Evolutionary conservation across 306 rosid species (phyloP), one percentile per base, ranked within the genome.

Genomic region (Mucuna pruriens): DNA sequence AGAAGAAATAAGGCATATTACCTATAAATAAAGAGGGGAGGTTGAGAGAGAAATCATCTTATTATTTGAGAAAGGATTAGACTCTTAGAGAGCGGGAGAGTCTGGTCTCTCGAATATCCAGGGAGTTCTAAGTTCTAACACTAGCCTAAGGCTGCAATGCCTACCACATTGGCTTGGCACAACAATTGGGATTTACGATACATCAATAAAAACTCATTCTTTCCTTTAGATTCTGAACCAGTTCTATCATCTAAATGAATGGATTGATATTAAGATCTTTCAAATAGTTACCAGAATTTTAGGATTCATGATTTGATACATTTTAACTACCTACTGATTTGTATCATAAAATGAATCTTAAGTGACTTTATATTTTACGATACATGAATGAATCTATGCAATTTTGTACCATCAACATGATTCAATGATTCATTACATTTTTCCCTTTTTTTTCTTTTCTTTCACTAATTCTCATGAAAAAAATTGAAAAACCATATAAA

Each of bases 201-300:
- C 44, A 33, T 16, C 12, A 33, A 62, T 0, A 31, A 7, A 62
- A 62, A 7, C 7, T 62, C 44, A 7, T 62, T 13, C 8, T 31
- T 26, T 31, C 6, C 22, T 16, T 62, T 5, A 62, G 69, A 29
- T 62, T 62, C 69, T 31, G 13, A 62, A 33, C 44, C 5, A 3
- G 12, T 5, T 62, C 44, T 15, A 62, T 62, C 69, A 31, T 64
- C 66, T 48, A 81, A 70, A 45, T 69, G 52, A 74, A 60, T 9
- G 23, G 40, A 20, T 57, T 62, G 48, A 10, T 20, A 22, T 48
- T 52, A 66, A 29, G 38, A 76, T 60, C 42, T 80, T 73, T 44
- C n/a, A n/a, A n/a, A n/a, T n/a, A n/a, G n/a, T n/a, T n/a, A n/a
- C n/a, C n/a, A n/a, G n/a, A n/a, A n/a, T n/a, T n/a, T n/a, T n/a